phyloP scores from a whole-genome alignment of 768 basidiomycete genomes.

The Austroboletus festivus region DNA sequence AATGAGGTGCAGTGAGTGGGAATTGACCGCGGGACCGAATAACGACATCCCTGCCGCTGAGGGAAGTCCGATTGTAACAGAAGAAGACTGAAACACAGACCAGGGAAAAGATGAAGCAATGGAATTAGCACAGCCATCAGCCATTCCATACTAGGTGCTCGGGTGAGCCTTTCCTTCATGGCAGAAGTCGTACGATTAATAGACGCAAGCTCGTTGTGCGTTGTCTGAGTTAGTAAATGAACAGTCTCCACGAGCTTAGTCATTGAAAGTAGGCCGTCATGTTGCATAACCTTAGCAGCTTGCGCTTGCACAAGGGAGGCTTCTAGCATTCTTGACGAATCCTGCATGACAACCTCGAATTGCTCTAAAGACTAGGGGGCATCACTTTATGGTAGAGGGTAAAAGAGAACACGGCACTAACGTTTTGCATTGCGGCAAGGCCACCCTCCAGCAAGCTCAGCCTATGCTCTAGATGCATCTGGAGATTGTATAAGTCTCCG shows the following conservation, averaged over 20 bases:
- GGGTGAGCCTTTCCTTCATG: slow-evolving; percentile 28
- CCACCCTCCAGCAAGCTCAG: slow-evolving; percentile 25
- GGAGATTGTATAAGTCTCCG: slow-evolving; percentile 6
- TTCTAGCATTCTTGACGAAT: slow-evolving; percentile 31
- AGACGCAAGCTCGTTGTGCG: slow-evolving; percentile 42
- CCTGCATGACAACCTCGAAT: slow-evolving; percentile 13
- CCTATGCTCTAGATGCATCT: slow-evolving; percentile 31
- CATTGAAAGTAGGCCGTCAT: slow-evolving; percentile 35
- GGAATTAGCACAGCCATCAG: slow-evolving; percentile 13
- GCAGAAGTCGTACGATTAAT: slow-evolving; percentile 44
- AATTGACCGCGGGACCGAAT: slow-evolving; percentile 18
- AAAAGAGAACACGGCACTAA: slow-evolving; percentile 18
- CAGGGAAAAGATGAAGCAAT: slow-evolving; percentile 18
- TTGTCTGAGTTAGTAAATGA: slow-evolving; percentile 35
- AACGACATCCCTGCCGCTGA: slow-evolving; percentile 9
- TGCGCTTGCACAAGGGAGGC: slow-evolving; percentile 31
- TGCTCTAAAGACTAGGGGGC: slow-evolving; percentile 19
- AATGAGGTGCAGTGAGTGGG: slow-evolving; percentile 26
- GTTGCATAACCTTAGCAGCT: slow-evolving; percentile 35
- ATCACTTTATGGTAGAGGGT: slow-evolving; percentile 13
- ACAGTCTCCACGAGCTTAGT: slow-evolving; percentile 36
- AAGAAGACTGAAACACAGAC: slow-evolving; percentile 14
- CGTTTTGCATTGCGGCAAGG: slow-evolving; percentile 31
- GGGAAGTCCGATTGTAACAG: not conserved
- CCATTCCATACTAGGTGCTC: slow-evolving; percentile 19